Base-by-base conservation (phyloP, 768 basidiomycete species). In the Sarcodon aspratus region DNA sequence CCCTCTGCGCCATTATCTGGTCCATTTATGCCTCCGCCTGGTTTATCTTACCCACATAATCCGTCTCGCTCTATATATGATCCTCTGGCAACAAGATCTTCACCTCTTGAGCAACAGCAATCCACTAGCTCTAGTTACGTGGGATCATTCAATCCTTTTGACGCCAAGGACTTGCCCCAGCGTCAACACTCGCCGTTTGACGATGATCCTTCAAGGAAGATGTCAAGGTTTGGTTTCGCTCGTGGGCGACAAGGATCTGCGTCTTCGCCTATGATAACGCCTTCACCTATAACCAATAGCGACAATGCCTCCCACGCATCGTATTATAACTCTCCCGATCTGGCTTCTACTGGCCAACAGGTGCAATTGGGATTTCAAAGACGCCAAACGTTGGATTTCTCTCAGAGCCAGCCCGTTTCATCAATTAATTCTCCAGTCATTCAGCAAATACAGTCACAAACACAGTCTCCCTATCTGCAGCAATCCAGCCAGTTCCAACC, bases 201-300 rank as follows among this genome's bases (percentile, higher is more conserved):
- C 51, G 79, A 80, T 47, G 85, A 88, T 43, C 60, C 69, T 4
- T 67, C 67, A 43, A 70, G 83, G 54, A 84, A 81, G 55, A 74
- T 87, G 27, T 90, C 87, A 7, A 75, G 87, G 12, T 90, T 90
- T 63, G 83, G 80, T 17, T 90, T 90, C 58, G 88, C 87, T 12
- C 74, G 82, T 18, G 81, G 83, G 18, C 76, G 78, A 42, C 80
- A 79, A 52, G 73, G 72, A 0, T 78, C 84, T 7, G 73, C 81
- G 4, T 78, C 78, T 12, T 84, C 81, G 9, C 79, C 81, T 36
- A 67, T 74, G 46, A 77, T 78, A 50, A 68, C 69, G 8, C 56
- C 78, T 18, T 76, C 81, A 13, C 78, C 82, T 1, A 63, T 79
- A 37, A 75, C 68, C 46, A 69, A 65, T 38, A 62, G 55, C 48